Evolutionary conservation across 1,284 basidiomycete species (phyloP), one percentile per base, ranked within the genome.

Genomic region (Marasmius sp.): DNA sequence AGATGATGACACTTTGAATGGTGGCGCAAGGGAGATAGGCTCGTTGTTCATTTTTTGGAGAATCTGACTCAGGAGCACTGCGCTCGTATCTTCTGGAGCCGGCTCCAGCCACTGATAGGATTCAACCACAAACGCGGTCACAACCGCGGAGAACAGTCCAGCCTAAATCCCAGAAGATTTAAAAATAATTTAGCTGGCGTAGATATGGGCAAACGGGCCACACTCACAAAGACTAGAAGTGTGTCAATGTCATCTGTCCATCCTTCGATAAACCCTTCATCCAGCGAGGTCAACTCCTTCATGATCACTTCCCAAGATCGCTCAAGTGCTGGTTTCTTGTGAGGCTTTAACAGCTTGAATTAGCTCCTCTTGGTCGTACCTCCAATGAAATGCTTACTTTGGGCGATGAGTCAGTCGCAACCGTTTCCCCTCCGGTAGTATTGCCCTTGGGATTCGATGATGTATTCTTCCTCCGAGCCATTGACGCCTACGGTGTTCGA

Each of bases 61-160:
- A 16, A 61, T 57, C 33, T 50, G 45, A 27, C 6, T 45, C 10
- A 61, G 60, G n/a, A 51, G 49, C 2, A 20, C 45, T 14, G 33
- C 60, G 1, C 47, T 49, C 2, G 37, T 36, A n/a, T 43, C 41
- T 3, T 49, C 45, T 10, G 41, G 41, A 10, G 49, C 45, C 10
- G 49, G 45, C 45, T 48, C 20, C 8, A 61, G 22, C 43, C 43
- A 49, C 48, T 61, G n/a, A 39, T 57, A 61, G 2, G 39, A 22
- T 51, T 61, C 60, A 20, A 57, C 57, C 53, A 51, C 33, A 27
- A 61, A 61, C 5, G 54, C 54, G 16, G 60, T 61, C 6, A 57
- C 20, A 34, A 57, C 54, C 3, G 52, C 60, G n/a, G 55, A 57
- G 48, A 49, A 61, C 5, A 61, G 54, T 8, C 43, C 43, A 12